A percentile compares a stretch with the other conserved stretches of the same genome.
Evolutionary conservation across 345 rosid genomes (phyloP).

Genomic region (Gossypium rotundifolium): DNA sequence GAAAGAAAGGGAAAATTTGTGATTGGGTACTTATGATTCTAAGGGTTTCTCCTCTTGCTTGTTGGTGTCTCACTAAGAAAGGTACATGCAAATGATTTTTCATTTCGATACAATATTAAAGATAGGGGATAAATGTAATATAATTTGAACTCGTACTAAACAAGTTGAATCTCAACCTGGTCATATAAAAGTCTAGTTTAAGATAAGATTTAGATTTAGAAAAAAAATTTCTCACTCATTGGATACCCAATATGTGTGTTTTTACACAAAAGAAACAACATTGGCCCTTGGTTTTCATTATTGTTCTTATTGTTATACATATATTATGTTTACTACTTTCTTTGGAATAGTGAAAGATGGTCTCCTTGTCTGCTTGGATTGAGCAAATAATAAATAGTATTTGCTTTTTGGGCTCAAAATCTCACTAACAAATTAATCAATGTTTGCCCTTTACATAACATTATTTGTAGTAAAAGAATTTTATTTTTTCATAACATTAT

Average conservation of each 20-base stretch:
- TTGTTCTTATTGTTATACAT: background rate
- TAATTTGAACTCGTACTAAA: too few relatives aligned
- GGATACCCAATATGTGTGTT: constrained; percentile 21
- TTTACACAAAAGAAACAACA: constrained; percentile 17
- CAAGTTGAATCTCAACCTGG: too few relatives aligned
- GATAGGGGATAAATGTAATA: too few relatives aligned
- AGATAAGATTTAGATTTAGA: background rate
- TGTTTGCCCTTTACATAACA: background rate
- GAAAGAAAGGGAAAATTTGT: too few relatives aligned
- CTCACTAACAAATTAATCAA: constrained; percentile 7
- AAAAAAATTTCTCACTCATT: constrained; percentile 8
- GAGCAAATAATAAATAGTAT: background rate
- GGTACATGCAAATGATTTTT: too few relatives aligned
- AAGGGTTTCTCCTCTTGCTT: too few relatives aligned
- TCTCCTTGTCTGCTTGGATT: constrained; percentile 41
- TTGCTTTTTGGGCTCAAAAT: constrained; percentile 27
- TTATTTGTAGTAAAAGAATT: background rate
- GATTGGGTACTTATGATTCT: too few relatives aligned
- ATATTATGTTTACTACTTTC: constrained; percentile 13
- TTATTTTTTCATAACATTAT: background rate
- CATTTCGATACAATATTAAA: too few relatives aligned
- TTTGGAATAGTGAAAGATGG: constrained; percentile 36
- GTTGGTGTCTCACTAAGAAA: too few relatives aligned
- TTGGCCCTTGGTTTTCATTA: background rate
- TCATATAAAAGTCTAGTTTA: too few relatives aligned